Evolutionary conservation across 2,329 filamentous ascomycete genomes (phyloP), one percentile per base, ranked within the genome.

Genomic region (Thelonectria olida): DNA sequence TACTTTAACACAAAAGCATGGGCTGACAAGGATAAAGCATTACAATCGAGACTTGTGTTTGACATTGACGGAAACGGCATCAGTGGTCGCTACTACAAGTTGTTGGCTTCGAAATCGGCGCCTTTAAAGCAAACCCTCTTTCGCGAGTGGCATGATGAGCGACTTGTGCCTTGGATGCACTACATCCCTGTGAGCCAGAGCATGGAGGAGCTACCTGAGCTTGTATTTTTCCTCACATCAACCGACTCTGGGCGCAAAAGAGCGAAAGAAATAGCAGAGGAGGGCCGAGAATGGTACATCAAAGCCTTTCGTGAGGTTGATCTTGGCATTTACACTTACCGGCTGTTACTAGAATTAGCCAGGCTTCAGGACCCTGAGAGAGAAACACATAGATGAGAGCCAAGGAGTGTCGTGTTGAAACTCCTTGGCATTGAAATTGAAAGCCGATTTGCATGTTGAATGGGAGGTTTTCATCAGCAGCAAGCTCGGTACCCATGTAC

Each of bases 321-420:
- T 70, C 81, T 88, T 67, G 80, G 83, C 25, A 79, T 86, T 2
- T 89, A 88, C 77, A 79, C 86, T 25, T 90, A 89, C 67, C 78
- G 89, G 50, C 69, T 90, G 59, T 63, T 91, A 66, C 68, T 90
- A 22, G 88, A 91, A 78, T 81, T 82, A 50, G 78, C 76, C 17
- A 75, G 81, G 49, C 44, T 82, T 7, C 75, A 78, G 59, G 79
- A 83, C 53, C 72, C 71, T 5, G 42, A 63, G 2, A 61, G 71
- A 8, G 19, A 54, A n/a, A n/a, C n/a, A n/a, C n/a, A n/a, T n/a
- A n/a, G n/a, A n/a, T n/a, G n/a, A n/a, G n/a, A n/a, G n/a, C n/a
- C n/a, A n/a, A n/a, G n/a, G n/a, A n/a, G n/a, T n/a, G n/a, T n/a
- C n/a, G n/a, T n/a, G n/a, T n/a, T n/a, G n/a, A n/a, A n/a, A n/a